Base-by-base conservation (phyloP, 2,329 filamentous ascomycete genomes). In the Aspergillus nomiae region DNA sequence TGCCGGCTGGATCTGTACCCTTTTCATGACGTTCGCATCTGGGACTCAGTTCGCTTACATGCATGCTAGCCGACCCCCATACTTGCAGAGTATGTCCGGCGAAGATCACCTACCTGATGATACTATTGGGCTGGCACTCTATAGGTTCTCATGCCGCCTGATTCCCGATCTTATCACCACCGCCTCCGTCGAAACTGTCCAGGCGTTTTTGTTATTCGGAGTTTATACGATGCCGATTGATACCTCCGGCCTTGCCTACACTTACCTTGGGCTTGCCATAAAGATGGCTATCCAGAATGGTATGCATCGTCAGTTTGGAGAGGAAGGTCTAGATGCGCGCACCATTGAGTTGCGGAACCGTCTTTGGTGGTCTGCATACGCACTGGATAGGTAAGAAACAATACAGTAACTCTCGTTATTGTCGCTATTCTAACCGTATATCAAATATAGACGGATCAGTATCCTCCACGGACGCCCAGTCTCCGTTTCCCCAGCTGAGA, bases 221-320 rank as follows among this genome's bases (percentile, higher is more conserved):
- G 62, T 65, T 8, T 71, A 70, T 59, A 67, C 81, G 1, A 70
- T 86, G 3, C 84, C 84, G 0, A 75, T 85, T 1, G 83, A 86
- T 64, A 79, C 83, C 0, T 81, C 82, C 0, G 84, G 84, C 0
- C 67, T 86, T 32, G 80, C 82, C 0, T 86, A 84, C 65, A 82
- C 82, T 5, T 86, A 86, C 61, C 73, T 84, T 26, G 83, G 83
- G 9, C 70, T 86, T 5, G 82, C 82, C 1, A 75, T 85, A 46
- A 85, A 84, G 60, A 75, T 86, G 62, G 84, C 83, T 2, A 83
- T 86, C 10, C 83, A 85, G 61, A 86, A 85, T 67, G 84, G 84
- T 7, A 84, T 86, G 83, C 84, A 86, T 64, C 76, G 84, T 46
- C 81, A 76, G 57, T 32, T 50, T 19, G 26, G 46, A 10, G 46